phyloP scores from a whole-genome alignment of 2,329 filamentous ascomycete genomes.

The Byssoonygena ceratinophila region DNA sequence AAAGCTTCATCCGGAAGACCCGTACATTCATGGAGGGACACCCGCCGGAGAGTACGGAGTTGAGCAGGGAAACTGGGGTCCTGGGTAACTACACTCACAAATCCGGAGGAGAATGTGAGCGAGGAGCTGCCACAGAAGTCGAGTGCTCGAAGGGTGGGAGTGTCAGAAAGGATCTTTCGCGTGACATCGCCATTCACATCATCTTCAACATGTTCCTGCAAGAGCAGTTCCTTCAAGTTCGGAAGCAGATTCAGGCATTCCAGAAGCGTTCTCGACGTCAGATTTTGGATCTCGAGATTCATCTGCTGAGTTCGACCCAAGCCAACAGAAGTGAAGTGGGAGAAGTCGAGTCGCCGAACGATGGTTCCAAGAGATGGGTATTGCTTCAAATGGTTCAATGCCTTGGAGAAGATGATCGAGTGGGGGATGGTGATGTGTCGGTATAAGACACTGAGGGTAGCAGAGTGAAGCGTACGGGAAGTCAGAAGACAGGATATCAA shows the following conservation, averaged over 20 bases:
- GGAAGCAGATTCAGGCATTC: conserved; percentile 62
- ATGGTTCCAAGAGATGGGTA: conserved; percentile 62
- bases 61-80: conserved; percentile 41
- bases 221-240: conserved; percentile 64
- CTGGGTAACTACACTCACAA: conserved; percentile 45
- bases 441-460: conserved; percentile 65
- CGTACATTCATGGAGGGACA: conserved; percentile 70
- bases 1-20: conserved; percentile 58
- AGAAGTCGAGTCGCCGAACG: conserved; percentile 71
- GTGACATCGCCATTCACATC: conserved; percentile 61
- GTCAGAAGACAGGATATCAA: conserved; percentile 64
- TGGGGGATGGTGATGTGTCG: conserved; percentile 71
- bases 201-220: conserved; percentile 70
- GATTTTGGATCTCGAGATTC: conserved; percentile 62
- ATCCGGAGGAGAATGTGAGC: conserved; percentile 53
- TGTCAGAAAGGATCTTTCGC: conserved; percentile 57
- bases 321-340: conserved; percentile 71
- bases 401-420: conserved; percentile 73
- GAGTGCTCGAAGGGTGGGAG: conserved; percentile 54
- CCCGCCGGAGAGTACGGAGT: conserved; percentile 50
- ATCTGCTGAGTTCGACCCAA: conserved; percentile 65
- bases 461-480: conserved; percentile 63
- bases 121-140: conserved; percentile 72
- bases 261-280: conserved; percentile 62
- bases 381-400: conserved; percentile 56